Percentiles rank a stretch among this genome's conserved stretches.
phyloP scores from a whole-genome alignment of 495 filamentous ascomycete species.

The Aspergillus sparsus region DNA sequence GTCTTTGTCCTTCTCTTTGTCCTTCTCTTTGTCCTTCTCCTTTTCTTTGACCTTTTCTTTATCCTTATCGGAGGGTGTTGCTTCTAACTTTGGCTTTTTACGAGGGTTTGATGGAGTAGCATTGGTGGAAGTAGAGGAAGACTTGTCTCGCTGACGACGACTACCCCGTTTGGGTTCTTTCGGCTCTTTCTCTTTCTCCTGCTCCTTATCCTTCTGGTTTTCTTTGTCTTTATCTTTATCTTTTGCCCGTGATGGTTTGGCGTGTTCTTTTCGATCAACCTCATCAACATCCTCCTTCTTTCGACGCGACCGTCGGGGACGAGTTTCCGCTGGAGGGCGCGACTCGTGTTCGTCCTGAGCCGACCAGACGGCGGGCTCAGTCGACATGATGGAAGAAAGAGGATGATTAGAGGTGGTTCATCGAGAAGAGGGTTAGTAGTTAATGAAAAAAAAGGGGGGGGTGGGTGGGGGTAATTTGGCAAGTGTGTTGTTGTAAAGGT shows the following conservation, averaged over 20 bases:
- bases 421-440: slow-evolving; percentile 15
- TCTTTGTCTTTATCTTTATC: slow-evolving; percentile 33
- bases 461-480: slow-evolving; percentile 3
- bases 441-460: slow-evolving; percentile 14
- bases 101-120: slow-evolving; percentile 35
- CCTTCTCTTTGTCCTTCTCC: background rate
- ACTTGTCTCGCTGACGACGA: slow-evolving; percentile 46
- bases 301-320: slow-evolving; percentile 47
- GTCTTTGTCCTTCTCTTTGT: background rate
- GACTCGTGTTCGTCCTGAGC: slow-evolving; percentile 28
- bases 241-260: slow-evolving; percentile 26
- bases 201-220: slow-evolving; percentile 31
- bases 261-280: slow-evolving; percentile 22
- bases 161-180: slow-evolving; percentile 38
- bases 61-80: slow-evolving; percentile 23
- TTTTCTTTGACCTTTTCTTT: slow-evolving; percentile 1
- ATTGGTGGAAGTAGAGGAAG: slow-evolving; percentile 30
- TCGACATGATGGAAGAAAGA: slow-evolving; percentile 34
- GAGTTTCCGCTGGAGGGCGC: slow-evolving; percentile 24
- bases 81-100: slow-evolving; percentile 52
- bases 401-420: slow-evolving; percentile 19
- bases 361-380: slow-evolving; percentile 27
- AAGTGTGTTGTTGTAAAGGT: no score
- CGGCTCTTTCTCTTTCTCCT: slow-evolving; percentile 26
- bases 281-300: slow-evolving; percentile 45